These are phyloP conservation scores for Microbotryum lychnidis-dioicae DNA, from an alignment of 1,284 basidiomycete genomes.

Conservation along the genomic window DNA sequence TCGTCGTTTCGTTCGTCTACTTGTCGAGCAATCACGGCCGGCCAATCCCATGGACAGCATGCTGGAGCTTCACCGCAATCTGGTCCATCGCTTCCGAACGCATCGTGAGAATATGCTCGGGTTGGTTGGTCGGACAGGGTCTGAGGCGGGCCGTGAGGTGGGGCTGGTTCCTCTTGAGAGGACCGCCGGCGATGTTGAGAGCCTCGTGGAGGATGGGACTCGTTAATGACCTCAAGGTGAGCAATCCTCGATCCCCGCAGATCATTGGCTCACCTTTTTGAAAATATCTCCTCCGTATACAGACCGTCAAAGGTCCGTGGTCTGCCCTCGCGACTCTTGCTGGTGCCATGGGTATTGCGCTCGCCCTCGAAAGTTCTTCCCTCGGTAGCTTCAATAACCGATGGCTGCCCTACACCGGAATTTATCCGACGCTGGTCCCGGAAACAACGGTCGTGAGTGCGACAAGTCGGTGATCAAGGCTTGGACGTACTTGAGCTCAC, in stretches of 20 bases:
- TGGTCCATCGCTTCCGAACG: constrained; percentile 3
- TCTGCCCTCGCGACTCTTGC: background rate
- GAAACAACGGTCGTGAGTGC: too few relatives aligned
- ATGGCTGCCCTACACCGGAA: too few relatives aligned
- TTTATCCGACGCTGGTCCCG: too few relatives aligned
- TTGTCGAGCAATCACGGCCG: background rate
- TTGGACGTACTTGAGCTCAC: too few relatives aligned
- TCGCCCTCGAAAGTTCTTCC: too few relatives aligned
- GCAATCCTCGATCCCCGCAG: background rate
- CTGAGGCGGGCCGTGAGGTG: background rate
- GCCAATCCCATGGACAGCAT: constrained; percentile 2
- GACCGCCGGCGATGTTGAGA: too few relatives aligned
- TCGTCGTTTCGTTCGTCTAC: background rate
- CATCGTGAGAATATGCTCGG: background rate
- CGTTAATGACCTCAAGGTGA: constrained; percentile 2
- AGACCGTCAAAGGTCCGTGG: background rate
- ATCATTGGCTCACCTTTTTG: background rate
- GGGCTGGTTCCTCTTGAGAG: background rate
- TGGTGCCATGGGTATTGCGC: background rate
- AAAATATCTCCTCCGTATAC: too few relatives aligned
- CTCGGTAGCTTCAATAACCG: too few relatives aligned
- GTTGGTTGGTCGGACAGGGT: background rate
- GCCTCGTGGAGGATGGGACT: background rate
- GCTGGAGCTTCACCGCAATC: constrained; percentile 2
- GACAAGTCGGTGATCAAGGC: too few relatives aligned